Evolutionary conservation across 31 red algal species (phyloP).

Genomic region (Bonnemaisonia californica): DNA sequence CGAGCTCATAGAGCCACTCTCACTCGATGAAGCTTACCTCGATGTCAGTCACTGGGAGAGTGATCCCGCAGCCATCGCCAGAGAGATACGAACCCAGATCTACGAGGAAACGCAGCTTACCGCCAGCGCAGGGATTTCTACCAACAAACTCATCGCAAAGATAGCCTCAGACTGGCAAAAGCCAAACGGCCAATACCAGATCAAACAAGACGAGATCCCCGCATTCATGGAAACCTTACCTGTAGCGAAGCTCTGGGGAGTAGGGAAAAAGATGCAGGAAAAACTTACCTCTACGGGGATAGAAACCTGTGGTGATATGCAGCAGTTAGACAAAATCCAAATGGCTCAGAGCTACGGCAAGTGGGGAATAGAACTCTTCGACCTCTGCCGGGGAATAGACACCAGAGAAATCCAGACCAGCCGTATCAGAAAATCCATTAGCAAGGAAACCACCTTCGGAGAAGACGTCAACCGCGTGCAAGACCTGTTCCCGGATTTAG

Average conservation of each 20-base stretch:
- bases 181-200: slow-evolving; percentile 41
- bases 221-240: neutral
- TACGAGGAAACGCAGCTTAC: slow-evolving; percentile 26
- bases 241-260: slow-evolving; percentile 2
- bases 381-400: slow-evolving; percentile 8
- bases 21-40: slow-evolving; percentile 54
- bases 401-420: neutral
- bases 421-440: slow-evolving; percentile 22
- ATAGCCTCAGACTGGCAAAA: slow-evolving; percentile 58
- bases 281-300: neutral
- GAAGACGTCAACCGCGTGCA: slow-evolving; percentile 2
- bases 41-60: slow-evolving; percentile 25
- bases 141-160: slow-evolving; percentile 58
- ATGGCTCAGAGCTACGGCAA: slow-evolving; percentile 4
- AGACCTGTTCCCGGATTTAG: neutral
- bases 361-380: neutral
- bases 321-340: neutral
- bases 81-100: slow-evolving; percentile 23
- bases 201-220: neutral
- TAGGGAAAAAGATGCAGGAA: slow-evolving; percentile 7
- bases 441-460: slow-evolving; percentile 13
- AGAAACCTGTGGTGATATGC: slow-evolving; percentile 6
- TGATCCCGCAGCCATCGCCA: neutral
- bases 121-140: slow-evolving; percentile 36
- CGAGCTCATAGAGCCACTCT: neutral